phyloP scores from a whole-genome alignment of 257 asterid genomes.

The Solanum sparsipilum region DNA sequence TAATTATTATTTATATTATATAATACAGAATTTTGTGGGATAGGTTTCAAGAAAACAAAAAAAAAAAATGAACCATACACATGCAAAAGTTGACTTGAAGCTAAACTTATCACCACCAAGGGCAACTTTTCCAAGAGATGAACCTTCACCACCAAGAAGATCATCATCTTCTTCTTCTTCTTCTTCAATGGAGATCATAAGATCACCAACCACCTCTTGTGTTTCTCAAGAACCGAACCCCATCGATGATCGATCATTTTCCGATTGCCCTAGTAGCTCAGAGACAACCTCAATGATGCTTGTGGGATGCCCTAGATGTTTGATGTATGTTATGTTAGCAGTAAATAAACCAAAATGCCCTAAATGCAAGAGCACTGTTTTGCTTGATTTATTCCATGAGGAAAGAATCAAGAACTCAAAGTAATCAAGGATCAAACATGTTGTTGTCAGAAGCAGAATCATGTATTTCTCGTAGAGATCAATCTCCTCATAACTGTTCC shows the following conservation, averaged over 20 bases:
- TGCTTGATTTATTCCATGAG: conserved; percentile 41
- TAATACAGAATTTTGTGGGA: background rate
- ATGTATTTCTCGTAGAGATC: background rate
- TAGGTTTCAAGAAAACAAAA: background rate
- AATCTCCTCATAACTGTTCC: background rate
- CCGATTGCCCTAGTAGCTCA: conserved; percentile 11
- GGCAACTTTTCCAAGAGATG: conserved; percentile 1
- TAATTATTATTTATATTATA: background rate
- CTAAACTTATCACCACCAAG: conserved; percentile 36
- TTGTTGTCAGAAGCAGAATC: background rate
- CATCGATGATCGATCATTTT: background rate
- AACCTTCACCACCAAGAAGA: conserved; percentile 4
- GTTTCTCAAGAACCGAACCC: conserved; percentile 33
- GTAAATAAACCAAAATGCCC: conserved; percentile 42
- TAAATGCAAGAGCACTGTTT: conserved; percentile 43
- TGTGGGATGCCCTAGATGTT: conserved; percentile 46
- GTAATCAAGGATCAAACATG: background rate
- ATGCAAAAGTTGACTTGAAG: conserved; percentile 36
- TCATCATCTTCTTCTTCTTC: background rate
- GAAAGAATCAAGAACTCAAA: conserved; percentile 16
- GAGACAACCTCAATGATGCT: conserved; percentile 30
- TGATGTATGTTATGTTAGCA: conserved; percentile 43
- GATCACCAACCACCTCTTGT: conserved; percentile 32
- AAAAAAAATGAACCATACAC: conserved; percentile 17
- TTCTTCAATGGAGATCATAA: conserved; percentile 13